Evolutionary conservation across 306 rosid species (phyloP), one percentile per base, ranked within the genome.

Genomic region (Cucumis sativus): DNA sequence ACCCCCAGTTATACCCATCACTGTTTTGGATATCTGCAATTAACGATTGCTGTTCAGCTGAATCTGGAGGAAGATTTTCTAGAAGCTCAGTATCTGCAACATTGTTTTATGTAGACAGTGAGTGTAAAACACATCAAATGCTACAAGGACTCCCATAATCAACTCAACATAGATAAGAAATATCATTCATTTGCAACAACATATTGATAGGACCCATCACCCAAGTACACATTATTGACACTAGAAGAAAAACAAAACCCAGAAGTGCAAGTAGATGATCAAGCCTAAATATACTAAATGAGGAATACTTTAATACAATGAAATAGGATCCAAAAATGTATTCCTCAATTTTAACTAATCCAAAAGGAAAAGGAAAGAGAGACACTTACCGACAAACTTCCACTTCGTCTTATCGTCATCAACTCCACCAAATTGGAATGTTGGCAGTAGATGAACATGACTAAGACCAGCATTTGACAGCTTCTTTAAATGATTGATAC

Each of bases 1-100:
- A 92, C 98, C 98, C 98, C 98, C 98, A 95, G 80, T 95, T 95
- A 84, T 88, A 95, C 37, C 91, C 98, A 87, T 95, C 97, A 23
- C 79, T 73, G 28, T 90, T 75, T 89, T 90, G 92, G 88, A 88
- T 83, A 77, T 88, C 89, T 6, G 93, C 80, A 87, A 95, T 86
- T 55, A 89, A 88, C 81, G 97, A 87, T 82, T 95, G 96, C 84
- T 90, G 98, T 82, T 92, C 90, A 78, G 83, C 89, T 74, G 97
- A 95, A 90, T 95, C 98, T 41, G 97, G 87, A 66, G 93, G 91
- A 28, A 95, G 87, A 59, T 85, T 82, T 83, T 95, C 96, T 85
- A 95, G 84, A 56, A 81, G 60, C 67, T 87, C 63, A 79, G 80
- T 81, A 83, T 95, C 98, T 95, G 87, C 83, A 86, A 79, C 76